Conservation (phyloP, 2,329 filamentous ascomycete species). For the Aspergillus sp. region DNA sequence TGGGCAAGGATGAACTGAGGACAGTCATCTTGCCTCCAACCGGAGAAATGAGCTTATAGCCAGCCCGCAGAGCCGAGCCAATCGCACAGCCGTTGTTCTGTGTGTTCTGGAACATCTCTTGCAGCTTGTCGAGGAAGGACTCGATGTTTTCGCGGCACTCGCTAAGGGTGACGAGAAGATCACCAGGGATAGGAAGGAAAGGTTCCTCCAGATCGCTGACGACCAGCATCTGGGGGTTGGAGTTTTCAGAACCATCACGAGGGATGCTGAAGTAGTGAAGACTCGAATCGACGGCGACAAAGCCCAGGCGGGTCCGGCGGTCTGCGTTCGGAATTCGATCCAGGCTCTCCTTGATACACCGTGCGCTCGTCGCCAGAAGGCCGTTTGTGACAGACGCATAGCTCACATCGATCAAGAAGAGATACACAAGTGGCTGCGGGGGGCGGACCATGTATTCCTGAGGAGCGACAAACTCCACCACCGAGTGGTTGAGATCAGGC, state of each 20-base stretch:
- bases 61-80: slow-evolving; percentile 87
- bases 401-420: slow-evolving; percentile 94
- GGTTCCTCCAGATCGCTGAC: slow-evolving; percentile 95
- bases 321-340: slow-evolving; percentile 98
- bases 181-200: slow-evolving; percentile 89
- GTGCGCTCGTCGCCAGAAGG: slow-evolving; percentile 84
- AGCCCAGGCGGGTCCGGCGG: slow-evolving; percentile 84
- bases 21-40: slow-evolving; percentile 95
- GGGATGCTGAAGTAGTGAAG: slow-evolving; percentile 96
- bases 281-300: slow-evolving; percentile 91
- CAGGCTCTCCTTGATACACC: slow-evolving; percentile 91
- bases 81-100: slow-evolving; percentile 88
- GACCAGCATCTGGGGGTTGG: slow-evolving; percentile 86
- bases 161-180: slow-evolving; percentile 82
- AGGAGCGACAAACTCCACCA: slow-evolving; percentile 95
- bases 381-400: slow-evolving; percentile 86
- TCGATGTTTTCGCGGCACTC: slow-evolving; percentile 92
- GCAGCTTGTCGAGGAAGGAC: slow-evolving; percentile 83
- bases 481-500: slow-evolving; percentile 90
- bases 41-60: slow-evolving; percentile 91
- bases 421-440: slow-evolving; percentile 90
- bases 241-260: slow-evolving; percentile 79
- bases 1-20: slow-evolving; percentile 84
- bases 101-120: slow-evolving; percentile 95
- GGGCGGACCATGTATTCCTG: slow-evolving; percentile 99